Conservation (phyloP, 2,329 filamentous ascomycete species). For the Arthrobotrys musiformis region DNA sequence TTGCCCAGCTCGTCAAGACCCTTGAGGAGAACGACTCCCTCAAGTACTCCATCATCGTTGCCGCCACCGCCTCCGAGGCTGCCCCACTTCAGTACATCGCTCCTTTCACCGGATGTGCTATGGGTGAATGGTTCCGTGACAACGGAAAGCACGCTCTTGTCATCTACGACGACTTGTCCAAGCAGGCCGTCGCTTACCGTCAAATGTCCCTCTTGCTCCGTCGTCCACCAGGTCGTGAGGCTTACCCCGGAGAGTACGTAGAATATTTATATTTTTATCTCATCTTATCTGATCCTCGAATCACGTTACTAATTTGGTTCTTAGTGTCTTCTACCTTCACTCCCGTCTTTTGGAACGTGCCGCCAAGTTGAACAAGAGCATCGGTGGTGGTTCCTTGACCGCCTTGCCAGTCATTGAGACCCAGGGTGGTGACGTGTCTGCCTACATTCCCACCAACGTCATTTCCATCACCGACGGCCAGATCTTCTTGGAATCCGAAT, state of each 20-base stretch:
- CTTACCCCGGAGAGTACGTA: constrained; percentile 88
- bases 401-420: constrained; percentile 98
- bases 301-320: constrained; percentile 57
- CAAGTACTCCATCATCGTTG: constrained; percentile 95
- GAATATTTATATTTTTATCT: not conserved
- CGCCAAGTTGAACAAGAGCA: constrained; percentile 97
- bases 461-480: constrained; percentile 99
- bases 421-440: constrained; percentile 99
- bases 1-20: constrained; percentile 99
- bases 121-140: constrained; percentile 81
- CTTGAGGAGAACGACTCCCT: constrained; percentile 99
- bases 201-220: constrained; percentile 99
- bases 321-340: constrained; percentile 93
- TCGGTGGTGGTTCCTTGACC: constrained; percentile 94
- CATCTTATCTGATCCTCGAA: constrained; percentile 4
- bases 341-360: constrained; percentile 99
- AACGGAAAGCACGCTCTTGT: constrained; percentile 88
- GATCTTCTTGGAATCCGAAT: constrained; percentile 99
- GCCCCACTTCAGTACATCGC: constrained; percentile 93
- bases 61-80: constrained; percentile 96
- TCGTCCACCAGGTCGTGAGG: constrained; percentile 98
- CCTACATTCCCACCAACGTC: constrained; percentile 99
- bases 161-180: constrained; percentile 94
- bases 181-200: constrained; percentile 97
- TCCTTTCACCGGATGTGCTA: constrained; percentile 82